Conservation (phyloP, 78 protist genomes). For the Dictyostelium brefeldianum region DNA sequence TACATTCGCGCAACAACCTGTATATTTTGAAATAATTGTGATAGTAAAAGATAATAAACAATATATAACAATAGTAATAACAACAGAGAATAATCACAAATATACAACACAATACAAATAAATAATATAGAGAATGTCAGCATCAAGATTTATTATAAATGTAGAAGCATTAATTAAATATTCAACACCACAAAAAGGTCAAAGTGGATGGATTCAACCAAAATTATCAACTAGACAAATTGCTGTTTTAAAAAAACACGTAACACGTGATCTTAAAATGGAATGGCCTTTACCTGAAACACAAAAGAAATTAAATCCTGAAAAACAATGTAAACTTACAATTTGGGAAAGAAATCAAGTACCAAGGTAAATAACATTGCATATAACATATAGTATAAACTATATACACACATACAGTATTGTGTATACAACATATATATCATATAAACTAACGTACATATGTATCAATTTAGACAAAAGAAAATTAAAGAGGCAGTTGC, state of each 20-base stretch:
- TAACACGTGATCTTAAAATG: background rate
- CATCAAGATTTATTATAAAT: constrained; percentile 14
- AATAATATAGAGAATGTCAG: background rate
- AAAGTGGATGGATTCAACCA: constrained; percentile 67
- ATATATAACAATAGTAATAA: background rate
- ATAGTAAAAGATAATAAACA: too few species aligned
- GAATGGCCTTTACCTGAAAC: constrained; percentile 64
- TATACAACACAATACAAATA: background rate
- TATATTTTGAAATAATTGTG: too few species aligned
- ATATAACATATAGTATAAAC: background rate
- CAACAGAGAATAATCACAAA: background rate
- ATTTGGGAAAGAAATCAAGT: constrained; percentile 31
- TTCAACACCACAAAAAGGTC: constrained; percentile 24
- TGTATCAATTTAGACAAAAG: constrained; percentile 33
- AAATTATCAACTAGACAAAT: constrained; percentile 61
- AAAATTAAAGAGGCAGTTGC: constrained; percentile 45
- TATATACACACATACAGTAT: too few species aligned
- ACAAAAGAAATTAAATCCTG: constrained; percentile 25
- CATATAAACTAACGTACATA: too few species aligned
- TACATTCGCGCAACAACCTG: too few species aligned
- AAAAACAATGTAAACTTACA: constrained; percentile 41
- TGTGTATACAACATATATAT: too few species aligned
- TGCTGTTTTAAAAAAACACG: constrained; percentile 44
- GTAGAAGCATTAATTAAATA: constrained; percentile 70
- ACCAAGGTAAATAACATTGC: constrained; percentile 17